phyloP scores from a whole-genome alignment of 2,329 filamentous ascomycete species.

The Pyrenophora teres region DNA sequence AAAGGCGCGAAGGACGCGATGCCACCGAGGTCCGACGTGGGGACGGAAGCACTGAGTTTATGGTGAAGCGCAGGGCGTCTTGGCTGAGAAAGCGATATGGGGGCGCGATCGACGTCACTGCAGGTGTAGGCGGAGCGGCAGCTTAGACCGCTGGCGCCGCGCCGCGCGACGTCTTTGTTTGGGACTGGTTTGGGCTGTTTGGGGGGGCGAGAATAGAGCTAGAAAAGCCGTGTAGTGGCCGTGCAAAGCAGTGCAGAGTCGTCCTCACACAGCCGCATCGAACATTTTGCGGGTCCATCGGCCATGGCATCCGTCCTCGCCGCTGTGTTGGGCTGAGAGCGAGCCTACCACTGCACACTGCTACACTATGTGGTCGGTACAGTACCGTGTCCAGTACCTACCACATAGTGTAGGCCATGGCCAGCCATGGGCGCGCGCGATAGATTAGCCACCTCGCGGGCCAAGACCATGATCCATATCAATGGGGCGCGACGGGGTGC shows the following conservation, averaged over 20 bases:
- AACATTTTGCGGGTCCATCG: neutral
- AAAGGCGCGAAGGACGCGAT: slow-evolving; percentile 11
- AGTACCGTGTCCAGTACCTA: no score
- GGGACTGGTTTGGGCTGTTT: neutral
- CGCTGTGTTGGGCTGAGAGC: neutral
- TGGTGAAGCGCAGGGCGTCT: slow-evolving; percentile 31
- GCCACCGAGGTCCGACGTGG: neutral
- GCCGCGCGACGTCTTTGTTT: neutral
- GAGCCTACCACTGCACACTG: no score
- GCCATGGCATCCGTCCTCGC: neutral
- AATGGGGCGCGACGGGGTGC: neutral
- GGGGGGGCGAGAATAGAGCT: neutral
- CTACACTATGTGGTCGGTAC: neutral
- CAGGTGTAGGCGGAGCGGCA: slow-evolving; percentile 6
- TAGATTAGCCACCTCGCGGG: neutral
- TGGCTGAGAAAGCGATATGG: slow-evolving; percentile 3
- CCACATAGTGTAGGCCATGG: no score
- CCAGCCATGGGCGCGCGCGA: neutral
- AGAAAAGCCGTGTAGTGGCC: neutral
- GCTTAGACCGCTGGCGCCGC: slow-evolving; percentile 1
- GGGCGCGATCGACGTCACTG: slow-evolving; percentile 19
- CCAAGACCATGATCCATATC: neutral
- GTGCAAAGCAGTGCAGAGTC: neutral
- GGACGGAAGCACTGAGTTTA: slow-evolving; percentile 15
- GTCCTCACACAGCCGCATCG: neutral